phyloP scores from a whole-genome alignment of 1,284 basidiomycete species.

The Ceratobasidium theobromae region DNA sequence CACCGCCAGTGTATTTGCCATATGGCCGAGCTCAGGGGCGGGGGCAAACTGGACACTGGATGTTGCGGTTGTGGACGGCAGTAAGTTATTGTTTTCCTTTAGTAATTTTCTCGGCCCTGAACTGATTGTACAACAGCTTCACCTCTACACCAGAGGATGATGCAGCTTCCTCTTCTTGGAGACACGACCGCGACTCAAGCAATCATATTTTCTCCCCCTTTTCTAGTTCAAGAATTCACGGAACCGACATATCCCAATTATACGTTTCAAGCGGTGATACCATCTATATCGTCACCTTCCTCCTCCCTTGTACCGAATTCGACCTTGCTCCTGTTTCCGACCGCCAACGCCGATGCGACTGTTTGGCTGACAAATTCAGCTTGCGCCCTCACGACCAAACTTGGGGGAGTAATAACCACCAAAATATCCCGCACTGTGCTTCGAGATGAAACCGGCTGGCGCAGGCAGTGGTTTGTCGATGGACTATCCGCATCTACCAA shows the following conservation, averaged over 20 bases:
- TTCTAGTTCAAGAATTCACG: constrained; percentile 43
- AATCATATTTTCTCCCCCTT: constrained; percentile 72
- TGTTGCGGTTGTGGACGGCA: constrained; percentile 56
- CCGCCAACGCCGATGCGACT: constrained; percentile 44
- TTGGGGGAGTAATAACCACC: background rate
- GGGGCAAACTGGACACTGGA: constrained; percentile 48
- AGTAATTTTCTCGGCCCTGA: constrained; percentile 7
- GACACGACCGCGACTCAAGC: constrained; percentile 76
- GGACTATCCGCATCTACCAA: constrained; percentile 63
- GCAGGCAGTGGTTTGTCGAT: constrained; percentile 64
- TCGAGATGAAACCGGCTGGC: constrained; percentile 58
- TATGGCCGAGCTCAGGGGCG: constrained; percentile 47
- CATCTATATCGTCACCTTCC: constrained; percentile 49
- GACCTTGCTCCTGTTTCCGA: constrained; percentile 57
- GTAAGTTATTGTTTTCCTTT: constrained; percentile 46
- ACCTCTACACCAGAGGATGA: constrained; percentile 52
- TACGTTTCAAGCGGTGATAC: constrained; percentile 64
- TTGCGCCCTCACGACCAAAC: constrained; percentile 52
- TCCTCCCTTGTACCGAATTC: constrained; percentile 49
- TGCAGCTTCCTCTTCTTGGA: constrained; percentile 60
- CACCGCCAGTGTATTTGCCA: constrained; percentile 53
- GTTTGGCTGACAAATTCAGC: constrained; percentile 57
- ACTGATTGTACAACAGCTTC: background rate
- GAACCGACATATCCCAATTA: constrained; percentile 77
- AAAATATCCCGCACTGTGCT: constrained; percentile 39